Evolutionary conservation across 768 basidiomycete genomes (phyloP).

Genomic region (Galerina sulciceps): DNA sequence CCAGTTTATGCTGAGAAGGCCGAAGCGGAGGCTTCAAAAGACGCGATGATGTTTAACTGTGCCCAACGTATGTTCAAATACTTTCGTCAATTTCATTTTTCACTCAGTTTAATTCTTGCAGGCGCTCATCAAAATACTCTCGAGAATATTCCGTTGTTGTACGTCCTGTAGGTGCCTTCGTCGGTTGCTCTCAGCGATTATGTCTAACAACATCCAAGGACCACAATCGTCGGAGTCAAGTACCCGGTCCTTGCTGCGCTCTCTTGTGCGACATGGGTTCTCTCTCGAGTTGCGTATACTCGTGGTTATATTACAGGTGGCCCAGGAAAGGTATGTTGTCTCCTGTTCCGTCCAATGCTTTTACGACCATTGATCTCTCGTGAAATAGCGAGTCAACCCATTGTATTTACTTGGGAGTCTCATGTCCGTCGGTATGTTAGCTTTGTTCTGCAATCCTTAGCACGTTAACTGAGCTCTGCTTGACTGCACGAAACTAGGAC

Average conservation of each 20-base stretch:
- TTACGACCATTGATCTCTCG: no score
- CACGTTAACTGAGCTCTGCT: no score
- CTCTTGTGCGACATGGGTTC: constrained; percentile 39
- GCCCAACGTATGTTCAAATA: constrained; percentile 56
- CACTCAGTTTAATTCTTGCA: constrained; percentile 23
- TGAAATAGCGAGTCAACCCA: no score
- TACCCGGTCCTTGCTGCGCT: constrained; percentile 44
- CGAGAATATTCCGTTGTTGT: constrained; percentile 51
- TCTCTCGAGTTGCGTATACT: constrained; percentile 48
- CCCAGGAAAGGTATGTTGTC: constrained; percentile 41
- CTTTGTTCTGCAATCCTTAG: no score
- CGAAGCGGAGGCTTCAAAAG: constrained; percentile 50
- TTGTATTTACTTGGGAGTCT: no score
- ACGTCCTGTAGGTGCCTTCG: constrained; percentile 38
- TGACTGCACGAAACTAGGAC: no score
- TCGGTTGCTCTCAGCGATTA: background rate
- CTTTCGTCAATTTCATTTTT: background rate
- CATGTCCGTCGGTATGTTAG: no score
- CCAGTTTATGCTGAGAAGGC: constrained; percentile 72
- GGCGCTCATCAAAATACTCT: constrained; percentile 75
- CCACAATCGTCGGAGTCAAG: constrained; percentile 42
- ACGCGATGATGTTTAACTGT: constrained; percentile 70
- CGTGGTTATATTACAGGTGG: constrained; percentile 47
- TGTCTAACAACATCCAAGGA: constrained; percentile 27
- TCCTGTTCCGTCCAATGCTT: background rate